These are phyloP conservation scores for Floccularia luteovirens DNA, from an alignment of 768 basidiomycete genomes.

Conservation along the genomic window DNA sequence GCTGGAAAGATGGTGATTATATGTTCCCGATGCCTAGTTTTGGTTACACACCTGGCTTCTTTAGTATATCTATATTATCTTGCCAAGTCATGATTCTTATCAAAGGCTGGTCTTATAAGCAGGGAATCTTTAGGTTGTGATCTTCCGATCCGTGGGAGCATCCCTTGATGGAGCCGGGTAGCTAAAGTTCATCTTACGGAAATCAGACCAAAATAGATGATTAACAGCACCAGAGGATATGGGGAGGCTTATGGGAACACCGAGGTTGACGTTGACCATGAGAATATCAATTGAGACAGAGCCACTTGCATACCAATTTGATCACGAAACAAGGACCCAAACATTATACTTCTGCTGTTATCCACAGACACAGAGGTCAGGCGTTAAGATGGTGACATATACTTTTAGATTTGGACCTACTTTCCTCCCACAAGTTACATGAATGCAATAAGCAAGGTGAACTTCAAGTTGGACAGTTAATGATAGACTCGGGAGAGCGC, in stretches of 20 bases:
- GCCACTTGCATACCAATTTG: slow-evolving; percentile 23
- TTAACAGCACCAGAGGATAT: slow-evolving; percentile 27
- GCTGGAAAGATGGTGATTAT: slow-evolving; percentile 26
- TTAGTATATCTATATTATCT: slow-evolving; percentile 14
- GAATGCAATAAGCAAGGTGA: too few relatives aligned
- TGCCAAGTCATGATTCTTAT: background rate
- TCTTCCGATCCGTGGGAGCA: slow-evolving; percentile 27
- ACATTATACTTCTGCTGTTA: too few relatives aligned
- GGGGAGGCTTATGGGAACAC: slow-evolving; percentile 27
- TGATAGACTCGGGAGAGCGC: too few relatives aligned
- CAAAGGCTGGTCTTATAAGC: slow-evolving; percentile 24
- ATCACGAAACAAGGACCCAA: slow-evolving; percentile 18
- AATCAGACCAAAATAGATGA: slow-evolving; percentile 19
- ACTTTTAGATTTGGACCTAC: too few relatives aligned
- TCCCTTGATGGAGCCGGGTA: slow-evolving; percentile 32
- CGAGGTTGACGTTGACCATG: slow-evolving; percentile 22
- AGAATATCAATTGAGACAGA: slow-evolving; percentile 27
- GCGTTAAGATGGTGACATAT: too few relatives aligned
- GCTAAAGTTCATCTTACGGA: background rate
- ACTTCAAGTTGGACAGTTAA: too few relatives aligned
- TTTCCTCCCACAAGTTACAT: too few relatives aligned
- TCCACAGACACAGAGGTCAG: too few relatives aligned
- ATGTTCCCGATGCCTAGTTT: slow-evolving; percentile 30
- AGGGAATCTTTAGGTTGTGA: slow-evolving; percentile 25
- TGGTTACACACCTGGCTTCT: slow-evolving; percentile 28